Percentiles rank a stretch among this genome's conserved stretches.
Conservation (phyloP, 768 basidiomycete genomes). For the Coprinopsis marcescibilis region DNA sequence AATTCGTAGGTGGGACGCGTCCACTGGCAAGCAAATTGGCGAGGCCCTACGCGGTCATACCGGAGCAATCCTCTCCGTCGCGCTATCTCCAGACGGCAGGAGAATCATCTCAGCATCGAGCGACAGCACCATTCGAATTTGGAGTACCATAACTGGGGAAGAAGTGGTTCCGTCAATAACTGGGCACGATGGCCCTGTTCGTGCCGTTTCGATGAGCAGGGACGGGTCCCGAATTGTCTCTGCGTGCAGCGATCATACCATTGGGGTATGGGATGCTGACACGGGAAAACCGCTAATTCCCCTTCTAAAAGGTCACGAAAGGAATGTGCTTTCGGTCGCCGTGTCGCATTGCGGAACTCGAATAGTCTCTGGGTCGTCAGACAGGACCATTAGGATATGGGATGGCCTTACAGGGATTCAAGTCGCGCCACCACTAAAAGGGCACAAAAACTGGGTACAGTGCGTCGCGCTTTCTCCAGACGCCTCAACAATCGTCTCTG, state of each 20-base stretch:
- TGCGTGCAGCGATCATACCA: not conserved
- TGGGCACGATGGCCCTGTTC: constrained; percentile 2
- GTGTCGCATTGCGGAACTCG: constrained; percentile 12
- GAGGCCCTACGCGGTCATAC: not conserved
- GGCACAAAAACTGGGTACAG: constrained; percentile 1
- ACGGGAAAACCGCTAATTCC: not conserved
- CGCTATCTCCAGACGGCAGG: constrained; percentile 13
- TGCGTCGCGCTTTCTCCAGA: constrained; percentile 10
- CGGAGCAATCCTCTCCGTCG: constrained; percentile 9
- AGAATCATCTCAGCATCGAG: constrained; percentile 12
- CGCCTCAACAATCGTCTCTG: not conserved
- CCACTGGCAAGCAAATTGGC: not conserved
- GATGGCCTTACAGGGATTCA: constrained; percentile 9
- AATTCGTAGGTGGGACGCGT: constrained; percentile 12
- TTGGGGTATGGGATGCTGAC: constrained; percentile 13
- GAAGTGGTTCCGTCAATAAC: not conserved
- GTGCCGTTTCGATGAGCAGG: constrained; percentile 4
- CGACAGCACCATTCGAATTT: constrained; percentile 13
- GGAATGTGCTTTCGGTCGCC: constrained; percentile 11
- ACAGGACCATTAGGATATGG: constrained; percentile 31
- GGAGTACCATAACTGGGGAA: constrained; percentile 7
- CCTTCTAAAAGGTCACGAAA: not conserved
- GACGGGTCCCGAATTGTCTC: constrained; percentile 4
- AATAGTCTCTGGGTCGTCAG: constrained; percentile 24
- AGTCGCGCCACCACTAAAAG: not conserved